Base-by-base conservation (phyloP, 1,139 yeast genomes). In the Lodderomyces theae region DNA sequence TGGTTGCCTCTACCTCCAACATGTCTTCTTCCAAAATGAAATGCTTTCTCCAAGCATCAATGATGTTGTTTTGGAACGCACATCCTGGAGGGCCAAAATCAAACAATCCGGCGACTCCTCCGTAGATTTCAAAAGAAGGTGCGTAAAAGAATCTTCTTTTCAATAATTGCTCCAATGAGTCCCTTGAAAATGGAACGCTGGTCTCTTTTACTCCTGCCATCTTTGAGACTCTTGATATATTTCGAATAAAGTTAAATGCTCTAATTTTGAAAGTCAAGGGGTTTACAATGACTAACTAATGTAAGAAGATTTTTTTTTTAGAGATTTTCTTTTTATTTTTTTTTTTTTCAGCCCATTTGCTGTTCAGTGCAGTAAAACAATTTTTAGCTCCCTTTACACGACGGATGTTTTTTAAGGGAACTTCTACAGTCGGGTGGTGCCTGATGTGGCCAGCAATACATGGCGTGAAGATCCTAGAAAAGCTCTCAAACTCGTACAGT, bases 61-160 rank as follows among this genome's bases (percentile, higher is more conserved):
- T 72, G 50, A 94, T 78, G 64, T 92, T 92, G 56, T 97, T 95
- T 72, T 92, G 97, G 66, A 94, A 80, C 11, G 98, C 95, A 72
- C 97, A 90, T 47, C 98, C 98, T 63, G 98, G 97, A 48, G 99
- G 99, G 69, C 99, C 99, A 61, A 89, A 94, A 64, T 94, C 99
- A 64, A 88, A 94, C 45, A 94, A 76, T 51, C 99, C 99, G 41
- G 97, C 87, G 39, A 94, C 97, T 63, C 98, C 98, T 52, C 98
- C 98, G 62, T 94, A 94, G 50, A 92, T 81, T 61, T 94, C 98
- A 60, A 94, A 94, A 34, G 97, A 83, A 49, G 98, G 98, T 29
- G 97, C 97, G 61, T 80, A 92, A 69, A 94, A 94, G 73, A 94
- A 94, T 64, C 99, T 80, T 68, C 97, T 84, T 66, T 90, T 92